Evolutionary conservation across 2,329 filamentous ascomycete species (phyloP).

Genomic region (Hypoxylon sp.): DNA sequence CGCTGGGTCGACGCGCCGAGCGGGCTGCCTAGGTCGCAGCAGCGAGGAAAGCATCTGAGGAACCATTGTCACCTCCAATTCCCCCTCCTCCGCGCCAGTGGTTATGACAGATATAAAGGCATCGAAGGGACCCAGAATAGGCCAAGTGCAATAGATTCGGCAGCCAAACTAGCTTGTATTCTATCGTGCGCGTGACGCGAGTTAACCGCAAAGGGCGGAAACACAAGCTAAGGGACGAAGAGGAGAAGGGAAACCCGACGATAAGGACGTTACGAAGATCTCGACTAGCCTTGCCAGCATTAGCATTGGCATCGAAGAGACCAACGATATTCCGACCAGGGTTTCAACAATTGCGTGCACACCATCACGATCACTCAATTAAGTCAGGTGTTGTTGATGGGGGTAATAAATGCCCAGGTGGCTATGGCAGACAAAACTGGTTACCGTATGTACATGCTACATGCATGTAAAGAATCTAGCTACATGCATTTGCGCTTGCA

Average conservation of each 20-base stretch:
- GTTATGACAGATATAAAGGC: conserved; percentile 40
- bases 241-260: conserved; percentile 18
- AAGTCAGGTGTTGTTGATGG: too few relatives aligned
- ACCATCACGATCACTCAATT: conserved; percentile 34
- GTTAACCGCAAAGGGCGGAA: conserved; percentile 34
- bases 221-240: conserved; percentile 28
- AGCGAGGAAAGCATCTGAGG: conserved; percentile 54
- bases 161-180: conserved; percentile 24
- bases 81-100: conserved; percentile 43
- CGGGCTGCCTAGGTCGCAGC: conserved; percentile 48
- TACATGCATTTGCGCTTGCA: conserved; percentile 18
- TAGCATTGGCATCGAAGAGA: conserved; percentile 31
- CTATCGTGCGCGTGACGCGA: conserved; percentile 26
- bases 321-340: conserved; percentile 2
- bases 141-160: conserved; percentile 21
- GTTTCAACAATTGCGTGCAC: conserved; percentile 23
- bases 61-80: conserved; percentile 44
- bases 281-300: conserved; percentile 36
- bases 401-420: too few relatives aligned
- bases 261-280: conserved; percentile 29
- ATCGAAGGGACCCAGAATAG: conserved; percentile 34
- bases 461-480: not conserved
- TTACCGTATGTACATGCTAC: too few relatives aligned
- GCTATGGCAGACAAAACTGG: too few relatives aligned
- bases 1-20: conserved; percentile 48